Base-by-base conservation (phyloP, 2,329 filamentous ascomycete genomes). In the Tolypocladium tundrense region DNA sequence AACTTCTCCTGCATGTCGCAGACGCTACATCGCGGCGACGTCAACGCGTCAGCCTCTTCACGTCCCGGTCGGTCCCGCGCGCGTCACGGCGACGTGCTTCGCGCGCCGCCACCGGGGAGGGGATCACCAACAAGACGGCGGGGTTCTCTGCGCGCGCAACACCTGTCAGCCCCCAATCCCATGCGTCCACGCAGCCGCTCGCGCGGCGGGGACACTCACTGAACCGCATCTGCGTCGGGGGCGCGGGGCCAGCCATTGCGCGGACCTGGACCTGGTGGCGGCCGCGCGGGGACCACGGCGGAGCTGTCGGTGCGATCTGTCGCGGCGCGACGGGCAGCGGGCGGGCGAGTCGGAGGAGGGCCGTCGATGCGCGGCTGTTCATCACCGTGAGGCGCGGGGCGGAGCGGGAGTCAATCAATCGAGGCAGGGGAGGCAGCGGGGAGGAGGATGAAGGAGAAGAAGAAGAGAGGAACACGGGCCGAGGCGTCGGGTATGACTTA, bases 1-100 rank as follows among this genome's bases (percentile, higher is more conserved):
- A 97, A 97, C 72, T 91, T 95, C 65, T 97, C 93, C 76, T 97
- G 93, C 62, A 97, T 80, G 69, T 97, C 93, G 76, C 93, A 97
- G 69, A 97, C 84, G 68, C 92, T 97, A 58, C 96, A 27, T 27
- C 24, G 57, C 31, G 21, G 8, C 39, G 40, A 16, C 14, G 9
- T 33, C 27, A 24, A 33, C 21, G 2, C 19, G 27, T 21, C 48
- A 53, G 24, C 27, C 42, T 50, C 24, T 35, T 35, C 16, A 7
- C 3, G 24, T 13, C 14, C 37, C 31, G 3, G 24, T 27, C n/a
- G 1, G 8, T 9, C n/a, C 19, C 41, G 13, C 31, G 31, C 31
- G 31, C n/a, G 9, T 27, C 35, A 45, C 19, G 4, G n/a, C 40
- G 41, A 43, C 37, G 14, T 7, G 31, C 31, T 27, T 31, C 40